phyloP scores from a whole-genome alignment of 306 rosid genomes.

The Trifolium fragiferum region DNA sequence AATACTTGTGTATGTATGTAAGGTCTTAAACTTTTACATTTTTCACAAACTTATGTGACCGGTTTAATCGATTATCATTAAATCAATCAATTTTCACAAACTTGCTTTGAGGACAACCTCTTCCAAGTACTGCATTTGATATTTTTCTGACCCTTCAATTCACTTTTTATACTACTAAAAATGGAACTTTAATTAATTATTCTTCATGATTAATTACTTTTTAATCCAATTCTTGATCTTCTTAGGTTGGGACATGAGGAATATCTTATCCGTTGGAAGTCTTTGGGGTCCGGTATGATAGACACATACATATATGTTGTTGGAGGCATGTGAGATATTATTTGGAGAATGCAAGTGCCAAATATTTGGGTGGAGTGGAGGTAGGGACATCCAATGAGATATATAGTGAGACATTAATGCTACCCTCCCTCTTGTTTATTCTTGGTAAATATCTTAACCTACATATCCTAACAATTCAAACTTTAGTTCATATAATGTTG shows the following conservation, averaged over 20 bases:
- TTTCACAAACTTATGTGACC: too few relatives aligned
- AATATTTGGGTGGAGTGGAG: conserved; percentile 9
- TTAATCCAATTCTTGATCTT: not conserved
- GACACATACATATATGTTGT: not conserved
- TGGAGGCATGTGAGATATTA: not conserved
- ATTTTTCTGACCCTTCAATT: not conserved
- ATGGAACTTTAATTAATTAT: not conserved
- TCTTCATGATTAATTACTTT: not conserved
- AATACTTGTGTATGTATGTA: too few relatives aligned
- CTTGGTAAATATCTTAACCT: conserved; percentile 37
- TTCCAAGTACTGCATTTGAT: conserved; percentile 8
- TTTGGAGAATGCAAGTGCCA: conserved; percentile 9
- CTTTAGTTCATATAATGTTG: too few relatives aligned
- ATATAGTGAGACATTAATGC: not conserved
- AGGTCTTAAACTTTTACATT: too few relatives aligned
- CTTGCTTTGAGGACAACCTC: not conserved
- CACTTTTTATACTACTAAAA: conserved; percentile 4
- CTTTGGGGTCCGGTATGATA: not conserved
- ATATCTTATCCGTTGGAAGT: conserved; percentile 22
- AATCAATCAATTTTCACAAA: not conserved
- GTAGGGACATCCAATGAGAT: conserved; percentile 6
- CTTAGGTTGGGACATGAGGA: conserved; percentile 28
- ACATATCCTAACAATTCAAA: too few relatives aligned
- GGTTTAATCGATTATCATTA: too few relatives aligned
- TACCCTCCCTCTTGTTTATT: not conserved